Evolutionary conservation across 2,329 filamentous ascomycete species (phyloP), one percentile per base, ranked within the genome.

Genomic region (Pseudomassariella vexata): DNA sequence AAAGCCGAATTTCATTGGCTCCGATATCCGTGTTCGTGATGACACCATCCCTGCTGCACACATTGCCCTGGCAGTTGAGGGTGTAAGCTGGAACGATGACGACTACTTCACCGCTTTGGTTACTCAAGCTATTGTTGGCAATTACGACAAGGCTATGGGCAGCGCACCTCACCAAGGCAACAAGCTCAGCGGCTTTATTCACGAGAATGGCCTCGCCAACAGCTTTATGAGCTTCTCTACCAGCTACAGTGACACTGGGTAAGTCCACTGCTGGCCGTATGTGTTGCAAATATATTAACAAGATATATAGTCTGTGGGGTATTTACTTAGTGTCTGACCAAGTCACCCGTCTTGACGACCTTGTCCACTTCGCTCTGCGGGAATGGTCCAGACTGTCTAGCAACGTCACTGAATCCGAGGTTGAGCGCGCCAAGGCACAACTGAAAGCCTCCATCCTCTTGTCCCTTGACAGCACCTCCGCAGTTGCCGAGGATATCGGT

Each of bases 141-240:
- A 98, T 81, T 98, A 94, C 81, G 92, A 98, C 72, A 92, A 92
- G 68, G 85, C 92, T 50, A 90, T 96, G 80, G 92, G 94, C 58
- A 95, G 92, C 66, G 92, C 92, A 39, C 83, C 89, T 46, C 92
- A 95, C 73, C 83, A 95, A 58, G 92, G 94, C 54, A 95, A 88
- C 85, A 95, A 94, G 77, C 86, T 98, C 53, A 95, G 87, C 73
- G 81, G 83, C 46, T 87, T 92, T 55, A 82, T 98, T 49, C 85
- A 94, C 75, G 82, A 94, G 68, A 79, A 96, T 69, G 82, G 89
- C 63, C 78, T 98, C 42, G 92, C 92, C 65, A 98, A 95, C 74
- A 95, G 89, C 79, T 98, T 95, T 77, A 98, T 98, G 94, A 94
- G 86, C 73, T 98, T 98, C 73, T 95, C 89, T 47, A 98, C 92